Base-by-base conservation (phyloP, 305 asterid species). In the Ruellia speciosa region DNA sequence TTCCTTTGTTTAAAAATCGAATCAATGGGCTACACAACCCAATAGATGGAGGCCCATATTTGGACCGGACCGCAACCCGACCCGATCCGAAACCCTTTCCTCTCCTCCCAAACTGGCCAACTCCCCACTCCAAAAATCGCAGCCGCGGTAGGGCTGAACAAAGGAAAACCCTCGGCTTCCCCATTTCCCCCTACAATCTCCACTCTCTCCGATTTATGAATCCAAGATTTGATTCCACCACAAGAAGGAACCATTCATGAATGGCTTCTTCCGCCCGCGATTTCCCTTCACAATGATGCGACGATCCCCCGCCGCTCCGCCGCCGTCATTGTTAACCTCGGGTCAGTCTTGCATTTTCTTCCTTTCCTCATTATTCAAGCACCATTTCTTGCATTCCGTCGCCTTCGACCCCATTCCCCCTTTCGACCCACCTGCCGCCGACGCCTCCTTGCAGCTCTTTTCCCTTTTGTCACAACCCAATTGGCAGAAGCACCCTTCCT, bases 401-500 rank as follows among this genome's bases (percentile, higher is more conserved):
- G 58, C 72, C 56, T 55, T 81, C 12, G 71, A 63, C 16, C 52
- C 75, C 56, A 14, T 28, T 31, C 9, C 61, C 18, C 72, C 13
- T 19, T 19, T 55, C 33, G 71, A 70, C 17, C 56, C 66, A 37
- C 60, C 72, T 17, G 65, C 9, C 0, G 14, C 66, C 13, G 84
- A 78, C 48, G 65, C 76, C 65, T 65, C 74, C 16, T 51, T 77
- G 18, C 78, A 82, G 28, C 77, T 84, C 12, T 57, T 69, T 48
- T 70, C 79, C 50, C 65, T 87, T 49, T 77, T 87, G 10, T 68
- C 81, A 46, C 70, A 66, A 6, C 85, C 87, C 28, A 79, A 83
- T 72, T 85, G 94, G 93, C 85, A 81, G 63, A 85, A 78, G 15
- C 77, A 73, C 60, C 82, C 90, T 9, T 79, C 81, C 5, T 56